Percentiles rank a stretch among this genome's conserved stretches.
phyloP scores from a whole-genome alignment of 1,284 basidiomycete genomes.

The Apiotrichum brassicae region DNA sequence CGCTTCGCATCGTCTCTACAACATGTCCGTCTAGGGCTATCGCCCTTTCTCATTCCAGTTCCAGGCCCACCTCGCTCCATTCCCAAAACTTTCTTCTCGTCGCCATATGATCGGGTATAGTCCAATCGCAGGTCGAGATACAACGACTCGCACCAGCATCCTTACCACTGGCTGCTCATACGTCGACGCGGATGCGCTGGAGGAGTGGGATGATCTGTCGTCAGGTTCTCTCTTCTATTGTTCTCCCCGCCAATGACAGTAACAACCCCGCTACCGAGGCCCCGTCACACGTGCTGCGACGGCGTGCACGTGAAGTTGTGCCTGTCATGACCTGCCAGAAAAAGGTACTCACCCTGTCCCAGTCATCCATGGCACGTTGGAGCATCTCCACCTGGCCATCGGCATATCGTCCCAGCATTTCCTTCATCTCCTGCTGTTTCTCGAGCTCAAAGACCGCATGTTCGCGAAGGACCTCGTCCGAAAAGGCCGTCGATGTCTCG shows the following conservation, averaged over 20 bases:
- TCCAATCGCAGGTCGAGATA: too few relatives aligned
- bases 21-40: too few relatives aligned
- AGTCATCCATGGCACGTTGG: constrained; percentile 81
- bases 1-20: too few relatives aligned
- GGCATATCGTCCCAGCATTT: constrained; percentile 77
- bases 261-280: not conserved
- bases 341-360: constrained; percentile 57
- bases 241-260: not conserved
- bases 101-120: too few relatives aligned
- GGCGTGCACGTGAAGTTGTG: too few relatives aligned
- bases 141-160: too few relatives aligned
- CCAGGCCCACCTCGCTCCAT: too few relatives aligned
- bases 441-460: constrained; percentile 81
- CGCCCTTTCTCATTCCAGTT: too few relatives aligned
- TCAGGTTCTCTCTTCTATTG: not conserved
- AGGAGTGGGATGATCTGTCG: constrained; percentile 66
- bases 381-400: constrained; percentile 95
- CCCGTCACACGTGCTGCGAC: too few relatives aligned
- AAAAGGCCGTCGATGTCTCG: constrained; percentile 92
- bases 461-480: constrained; percentile 84
- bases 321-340: too few relatives aligned
- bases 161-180: too few relatives aligned
- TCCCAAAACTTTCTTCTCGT: constrained; percentile 15
- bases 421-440: constrained; percentile 93
- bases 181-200: constrained; percentile 78